Conservation (phyloP, 352 stramenopile species). For the Pilasporangium apinafurcum region DNA sequence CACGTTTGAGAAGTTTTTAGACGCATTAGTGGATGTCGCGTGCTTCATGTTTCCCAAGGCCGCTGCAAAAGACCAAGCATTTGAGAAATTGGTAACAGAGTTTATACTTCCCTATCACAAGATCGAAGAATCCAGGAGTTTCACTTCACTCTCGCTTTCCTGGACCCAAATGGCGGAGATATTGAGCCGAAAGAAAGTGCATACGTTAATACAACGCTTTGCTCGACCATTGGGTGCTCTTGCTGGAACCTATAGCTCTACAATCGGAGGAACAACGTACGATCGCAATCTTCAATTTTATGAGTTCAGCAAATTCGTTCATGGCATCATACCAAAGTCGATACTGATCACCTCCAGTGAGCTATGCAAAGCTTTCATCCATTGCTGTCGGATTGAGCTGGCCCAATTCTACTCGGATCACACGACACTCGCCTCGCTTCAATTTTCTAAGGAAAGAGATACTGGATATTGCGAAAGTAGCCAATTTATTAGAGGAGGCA, state of each 20-base stretch:
- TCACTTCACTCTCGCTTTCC: too few species aligned
- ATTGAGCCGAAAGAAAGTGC: conserved; percentile 13
- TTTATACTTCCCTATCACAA: conserved; percentile 35
- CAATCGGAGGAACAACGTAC: conserved; percentile 17
- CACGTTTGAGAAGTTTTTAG: conserved; percentile 53
- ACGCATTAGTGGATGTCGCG: conserved; percentile 47
- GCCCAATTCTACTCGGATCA: conserved; percentile 6
- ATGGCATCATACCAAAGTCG: conserved; percentile 36
- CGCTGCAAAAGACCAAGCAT: conserved; percentile 19
- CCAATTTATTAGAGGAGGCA: too few species aligned
- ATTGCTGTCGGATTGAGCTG: conserved; percentile 30
- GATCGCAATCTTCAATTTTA: conserved; percentile 36
- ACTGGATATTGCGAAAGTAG: too few species aligned
- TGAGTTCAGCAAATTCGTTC: conserved; percentile 43
- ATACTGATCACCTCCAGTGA: conserved; percentile 31
- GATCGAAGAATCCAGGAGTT: conserved; percentile 10
- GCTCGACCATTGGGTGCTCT: conserved; percentile 31
- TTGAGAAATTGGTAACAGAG: conserved; percentile 27
- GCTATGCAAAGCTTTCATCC: conserved; percentile 53
- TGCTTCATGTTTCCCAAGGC: conserved; percentile 27
- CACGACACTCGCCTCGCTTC: conserved; percentile 7
- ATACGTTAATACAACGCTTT: conserved; percentile 30
- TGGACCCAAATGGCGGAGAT: conserved; percentile 41
- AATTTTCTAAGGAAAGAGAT: too few species aligned
- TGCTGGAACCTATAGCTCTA: conserved; percentile 33